Percentiles rank a stretch among this genome's conserved stretches.
These are phyloP conservation scores for Remersonia thermophila DNA, from an alignment of 2,329 filamentous ascomycete species.

Conservation along the genomic window DNA sequence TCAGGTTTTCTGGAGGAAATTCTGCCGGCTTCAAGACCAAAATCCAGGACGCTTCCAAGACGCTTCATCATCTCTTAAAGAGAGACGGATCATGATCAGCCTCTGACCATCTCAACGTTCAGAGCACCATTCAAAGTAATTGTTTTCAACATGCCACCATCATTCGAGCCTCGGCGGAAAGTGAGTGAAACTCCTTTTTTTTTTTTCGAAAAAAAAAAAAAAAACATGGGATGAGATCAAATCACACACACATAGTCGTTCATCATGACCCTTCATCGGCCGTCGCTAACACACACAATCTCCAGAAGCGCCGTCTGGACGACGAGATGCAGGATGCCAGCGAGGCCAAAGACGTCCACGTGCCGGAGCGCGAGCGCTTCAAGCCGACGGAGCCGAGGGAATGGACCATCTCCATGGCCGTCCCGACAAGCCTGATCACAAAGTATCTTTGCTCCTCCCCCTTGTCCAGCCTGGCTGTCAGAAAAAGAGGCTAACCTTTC, in stretches of 20 bases:
- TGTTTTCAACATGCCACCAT: slow-evolving; percentile 15
- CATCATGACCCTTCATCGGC: too few relatives aligned
- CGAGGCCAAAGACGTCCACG: slow-evolving; percentile 17
- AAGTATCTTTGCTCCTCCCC: slow-evolving; percentile 38
- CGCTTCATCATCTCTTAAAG: too few relatives aligned
- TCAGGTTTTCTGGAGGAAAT: slow-evolving; percentile 14
- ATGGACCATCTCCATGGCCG: slow-evolving; percentile 65
- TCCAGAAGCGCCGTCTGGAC: slow-evolving; percentile 41
- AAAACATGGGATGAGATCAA: too few relatives aligned
- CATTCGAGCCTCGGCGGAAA: slow-evolving; percentile 9
- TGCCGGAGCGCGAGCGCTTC: slow-evolving; percentile 34
- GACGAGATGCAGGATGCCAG: slow-evolving; percentile 52
- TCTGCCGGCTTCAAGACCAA: slow-evolving; percentile 12
- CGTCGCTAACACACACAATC: background rate
- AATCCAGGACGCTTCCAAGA: slow-evolving; percentile 6
- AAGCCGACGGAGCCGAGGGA: slow-evolving; percentile 49
- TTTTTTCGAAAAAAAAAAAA: too few relatives aligned
- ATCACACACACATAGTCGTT: too few relatives aligned
- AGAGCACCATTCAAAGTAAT: too few relatives aligned
- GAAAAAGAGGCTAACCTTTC: slow-evolving; percentile 4
- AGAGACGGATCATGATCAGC: too few relatives aligned
- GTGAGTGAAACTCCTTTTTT: slow-evolving; percentile 4
- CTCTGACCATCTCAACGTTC: too few relatives aligned
- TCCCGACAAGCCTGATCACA: slow-evolving; percentile 65
- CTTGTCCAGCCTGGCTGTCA: background rate